phyloP scores from a whole-genome alignment of 2,329 filamentous ascomycete species.

The Aureobasidium zeae region DNA sequence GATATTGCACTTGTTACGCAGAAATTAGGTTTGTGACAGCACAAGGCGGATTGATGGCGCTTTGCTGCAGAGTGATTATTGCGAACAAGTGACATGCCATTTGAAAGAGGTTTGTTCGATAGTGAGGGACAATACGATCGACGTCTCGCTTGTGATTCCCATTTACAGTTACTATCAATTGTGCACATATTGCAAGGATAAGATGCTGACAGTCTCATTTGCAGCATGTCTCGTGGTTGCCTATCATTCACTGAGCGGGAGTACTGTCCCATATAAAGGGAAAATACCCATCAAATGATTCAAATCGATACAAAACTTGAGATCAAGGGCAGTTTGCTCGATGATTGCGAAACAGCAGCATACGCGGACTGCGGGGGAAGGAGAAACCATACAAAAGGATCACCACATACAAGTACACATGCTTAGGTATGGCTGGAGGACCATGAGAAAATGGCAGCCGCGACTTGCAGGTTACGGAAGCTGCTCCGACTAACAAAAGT shows the following conservation, averaged over 20 bases:
- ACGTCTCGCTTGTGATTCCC: constrained; percentile 6
- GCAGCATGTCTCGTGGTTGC: background rate
- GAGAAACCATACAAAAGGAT: too few relatives aligned
- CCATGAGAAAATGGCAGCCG: too few relatives aligned
- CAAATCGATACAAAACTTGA: background rate
- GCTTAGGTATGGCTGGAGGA: too few relatives aligned
- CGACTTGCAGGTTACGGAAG: too few relatives aligned
- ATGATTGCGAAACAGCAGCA: too few relatives aligned
- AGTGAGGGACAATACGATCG: background rate
- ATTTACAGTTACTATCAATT: background rate
- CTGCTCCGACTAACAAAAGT: too few relatives aligned
- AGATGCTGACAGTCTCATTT: background rate
- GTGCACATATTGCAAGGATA: too few relatives aligned
- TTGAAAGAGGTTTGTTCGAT: background rate
- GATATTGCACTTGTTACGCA: constrained; percentile 11
- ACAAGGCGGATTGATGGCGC: background rate
- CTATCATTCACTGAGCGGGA: background rate
- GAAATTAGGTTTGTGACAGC: background rate
- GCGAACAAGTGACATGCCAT: background rate
- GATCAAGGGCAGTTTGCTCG: background rate
- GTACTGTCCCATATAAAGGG: too few relatives aligned
- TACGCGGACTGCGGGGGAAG: too few relatives aligned
- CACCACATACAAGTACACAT: too few relatives aligned
- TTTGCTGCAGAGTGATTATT: background rate
- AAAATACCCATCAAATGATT: too few relatives aligned